phyloP scores from a whole-genome alignment of 495 filamentous ascomycete species.

The Lasiosphaeris hirsuta region DNA sequence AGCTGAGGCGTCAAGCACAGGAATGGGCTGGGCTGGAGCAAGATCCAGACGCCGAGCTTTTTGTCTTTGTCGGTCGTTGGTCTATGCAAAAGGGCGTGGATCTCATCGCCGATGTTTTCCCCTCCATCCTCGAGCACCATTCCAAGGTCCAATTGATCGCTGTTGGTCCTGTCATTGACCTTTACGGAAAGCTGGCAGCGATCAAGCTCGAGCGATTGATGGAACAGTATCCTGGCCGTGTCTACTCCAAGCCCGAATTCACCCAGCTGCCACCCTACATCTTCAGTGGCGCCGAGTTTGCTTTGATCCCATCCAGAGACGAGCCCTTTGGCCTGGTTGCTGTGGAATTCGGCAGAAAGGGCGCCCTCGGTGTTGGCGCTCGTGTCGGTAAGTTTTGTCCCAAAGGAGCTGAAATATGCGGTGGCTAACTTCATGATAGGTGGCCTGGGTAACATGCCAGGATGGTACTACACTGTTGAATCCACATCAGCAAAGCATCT shows the following conservation, averaged over 20 bases:
- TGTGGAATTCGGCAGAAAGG: conserved; percentile 77
- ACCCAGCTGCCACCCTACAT: conserved; percentile 68
- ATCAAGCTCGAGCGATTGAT: conserved; percentile 68
- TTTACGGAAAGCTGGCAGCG: conserved; percentile 74
- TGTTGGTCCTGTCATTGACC: conserved; percentile 70
- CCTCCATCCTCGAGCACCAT: conserved; percentile 61
- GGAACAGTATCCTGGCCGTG: conserved; percentile 67
- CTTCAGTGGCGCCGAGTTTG: conserved; percentile 74
- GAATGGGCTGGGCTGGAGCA: conserved; percentile 67
- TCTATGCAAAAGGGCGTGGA: conserved; percentile 75
- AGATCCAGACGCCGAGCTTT: conserved; percentile 62
- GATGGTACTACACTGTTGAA: conserved; percentile 66
- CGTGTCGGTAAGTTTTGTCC: conserved; percentile 53
- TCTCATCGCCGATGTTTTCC: conserved; percentile 72
- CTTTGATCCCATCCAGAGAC: conserved; percentile 71
- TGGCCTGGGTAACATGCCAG: conserved; percentile 72
- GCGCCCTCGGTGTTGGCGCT: conserved; percentile 69
- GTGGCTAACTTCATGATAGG: conserved; percentile 11
- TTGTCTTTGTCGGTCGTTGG: conserved; percentile 76
- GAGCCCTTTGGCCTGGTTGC: conserved; percentile 78
- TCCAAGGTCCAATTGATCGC: conserved; percentile 65
- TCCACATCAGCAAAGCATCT: conserved; percentile 63
- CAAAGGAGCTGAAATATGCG: neutral
- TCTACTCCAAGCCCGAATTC: conserved; percentile 72
- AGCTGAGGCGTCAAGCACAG: conserved; percentile 63